A percentile compares a stretch with the other conserved stretches of the same genome.
phyloP scores from a whole-genome alignment of 257 asterid species.

The Catharanthus roseus region DNA sequence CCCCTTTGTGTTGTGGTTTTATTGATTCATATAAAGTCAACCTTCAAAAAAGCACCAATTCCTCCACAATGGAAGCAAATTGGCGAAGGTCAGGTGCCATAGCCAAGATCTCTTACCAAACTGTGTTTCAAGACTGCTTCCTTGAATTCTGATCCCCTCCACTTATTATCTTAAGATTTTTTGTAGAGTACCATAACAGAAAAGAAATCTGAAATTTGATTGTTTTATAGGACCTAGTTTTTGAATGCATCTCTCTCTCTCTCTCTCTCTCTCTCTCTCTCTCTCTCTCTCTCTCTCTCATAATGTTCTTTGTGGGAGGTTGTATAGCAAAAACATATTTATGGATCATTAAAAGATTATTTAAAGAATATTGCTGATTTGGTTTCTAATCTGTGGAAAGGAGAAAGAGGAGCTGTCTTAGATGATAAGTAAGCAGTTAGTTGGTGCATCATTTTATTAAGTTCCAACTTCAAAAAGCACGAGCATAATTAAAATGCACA shows the following conservation, averaged over 20 bases:
- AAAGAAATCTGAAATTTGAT: background rate
- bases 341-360: background rate
- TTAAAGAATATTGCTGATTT: background rate
- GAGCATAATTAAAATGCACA: background rate
- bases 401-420: background rate
- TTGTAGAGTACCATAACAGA: too few relatives aligned
- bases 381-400: background rate
- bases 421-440: background rate
- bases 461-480: background rate
- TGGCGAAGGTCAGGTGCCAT: background rate
- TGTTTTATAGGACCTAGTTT: background rate
- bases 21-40: background rate
- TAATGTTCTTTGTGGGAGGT: background rate
- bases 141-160: background rate
- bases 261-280: too few relatives aligned
- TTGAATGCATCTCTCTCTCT: background rate
- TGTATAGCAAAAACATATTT: background rate
- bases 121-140: background rate
- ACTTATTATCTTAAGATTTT: background rate
- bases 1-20: background rate
- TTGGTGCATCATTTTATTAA: background rate
- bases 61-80: background rate
- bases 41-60: background rate
- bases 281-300: background rate
- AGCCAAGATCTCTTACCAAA: background rate